Percentiles rank a stretch among this genome's conserved stretches.
Evolutionary conservation across 345 rosid species (phyloP).

Genomic region (Citrus australasica): DNA sequence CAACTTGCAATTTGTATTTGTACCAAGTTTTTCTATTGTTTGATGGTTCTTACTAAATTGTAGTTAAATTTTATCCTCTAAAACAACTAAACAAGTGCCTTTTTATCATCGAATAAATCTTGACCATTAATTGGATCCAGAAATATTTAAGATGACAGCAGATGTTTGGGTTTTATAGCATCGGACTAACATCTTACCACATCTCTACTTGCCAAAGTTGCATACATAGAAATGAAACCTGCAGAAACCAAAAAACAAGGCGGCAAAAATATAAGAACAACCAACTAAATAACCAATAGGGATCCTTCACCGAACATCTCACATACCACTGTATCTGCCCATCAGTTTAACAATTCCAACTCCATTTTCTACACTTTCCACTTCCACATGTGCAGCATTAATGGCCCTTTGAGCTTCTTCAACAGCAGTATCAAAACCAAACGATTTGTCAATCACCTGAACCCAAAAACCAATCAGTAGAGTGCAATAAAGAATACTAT

Average conservation of each 20-base stretch:
- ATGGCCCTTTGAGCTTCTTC: conserved; percentile 98
- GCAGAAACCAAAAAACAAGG: conserved; percentile 21
- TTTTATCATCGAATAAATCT: not conserved
- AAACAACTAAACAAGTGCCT: not conserved
- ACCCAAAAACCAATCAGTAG: not conserved
- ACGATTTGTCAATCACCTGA: conserved; percentile 93
- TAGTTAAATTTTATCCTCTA: not conserved
- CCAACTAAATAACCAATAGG: not conserved
- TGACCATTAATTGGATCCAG: not conserved
- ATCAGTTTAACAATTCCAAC: conserved; percentile 89
- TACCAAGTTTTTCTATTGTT: not conserved
- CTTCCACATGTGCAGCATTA: conserved; percentile 96
- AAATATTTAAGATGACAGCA: conserved; percentile 1
- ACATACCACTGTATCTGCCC: conserved; percentile 96
- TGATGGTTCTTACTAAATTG: not conserved
- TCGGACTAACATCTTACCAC: conserved; percentile 52
- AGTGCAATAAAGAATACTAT: not conserved
- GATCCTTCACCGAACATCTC: not conserved
- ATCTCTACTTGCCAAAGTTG: conserved; percentile 94
- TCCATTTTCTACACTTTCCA: conserved; percentile 96
- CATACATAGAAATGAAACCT: conserved; percentile 94
- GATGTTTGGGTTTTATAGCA: not conserved
- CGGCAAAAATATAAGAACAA: not conserved
- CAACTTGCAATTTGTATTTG: not conserved
- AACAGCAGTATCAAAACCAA: conserved; percentile 97